Conservation (phyloP, 2,329 filamentous ascomycete genomes). For the Sporothrix globosa region DNA sequence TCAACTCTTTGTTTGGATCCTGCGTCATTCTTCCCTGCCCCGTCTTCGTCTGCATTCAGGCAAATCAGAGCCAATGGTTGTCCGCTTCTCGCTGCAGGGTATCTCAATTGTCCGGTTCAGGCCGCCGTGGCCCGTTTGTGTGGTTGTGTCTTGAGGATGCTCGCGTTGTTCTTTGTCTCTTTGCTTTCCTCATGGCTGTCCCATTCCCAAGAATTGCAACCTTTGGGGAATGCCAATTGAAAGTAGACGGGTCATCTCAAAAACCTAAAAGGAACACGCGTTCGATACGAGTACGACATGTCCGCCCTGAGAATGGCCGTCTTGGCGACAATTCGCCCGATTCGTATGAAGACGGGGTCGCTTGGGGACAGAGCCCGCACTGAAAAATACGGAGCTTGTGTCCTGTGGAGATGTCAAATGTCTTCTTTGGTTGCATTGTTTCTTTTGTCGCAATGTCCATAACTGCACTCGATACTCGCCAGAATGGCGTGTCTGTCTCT, state of each 20-base stretch:
- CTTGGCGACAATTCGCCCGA: conserved; percentile 18
- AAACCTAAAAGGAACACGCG: conserved; percentile 2
- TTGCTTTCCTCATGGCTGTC: not conserved
- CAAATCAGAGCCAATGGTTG: conserved; percentile 18
- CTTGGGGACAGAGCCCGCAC: no score
- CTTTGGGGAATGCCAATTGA: not conserved
- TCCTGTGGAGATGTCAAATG: not conserved
- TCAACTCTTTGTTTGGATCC: not conserved
- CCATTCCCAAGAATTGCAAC: no score
- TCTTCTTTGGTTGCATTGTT: not conserved
- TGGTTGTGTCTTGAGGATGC: not conserved
- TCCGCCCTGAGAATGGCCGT: not conserved
- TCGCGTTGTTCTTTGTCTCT: not conserved
- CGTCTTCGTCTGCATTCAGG: conserved; percentile 21
- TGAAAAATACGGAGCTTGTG: not conserved
- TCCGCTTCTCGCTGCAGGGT: conserved; percentile 2
- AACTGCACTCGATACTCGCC: no score
- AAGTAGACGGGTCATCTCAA: not conserved
- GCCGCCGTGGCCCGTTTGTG: not conserved
- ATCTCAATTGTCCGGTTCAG: not conserved
- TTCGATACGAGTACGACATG: conserved; percentile 5
- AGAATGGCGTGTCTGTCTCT: no score
- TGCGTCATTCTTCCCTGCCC: not conserved
- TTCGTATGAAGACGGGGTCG: not conserved
- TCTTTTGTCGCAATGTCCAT: no score